These are phyloP conservation scores for Fusarium marasasianum DNA, from an alignment of 2,329 filamentous ascomycete genomes.

Conservation along the genomic window DNA sequence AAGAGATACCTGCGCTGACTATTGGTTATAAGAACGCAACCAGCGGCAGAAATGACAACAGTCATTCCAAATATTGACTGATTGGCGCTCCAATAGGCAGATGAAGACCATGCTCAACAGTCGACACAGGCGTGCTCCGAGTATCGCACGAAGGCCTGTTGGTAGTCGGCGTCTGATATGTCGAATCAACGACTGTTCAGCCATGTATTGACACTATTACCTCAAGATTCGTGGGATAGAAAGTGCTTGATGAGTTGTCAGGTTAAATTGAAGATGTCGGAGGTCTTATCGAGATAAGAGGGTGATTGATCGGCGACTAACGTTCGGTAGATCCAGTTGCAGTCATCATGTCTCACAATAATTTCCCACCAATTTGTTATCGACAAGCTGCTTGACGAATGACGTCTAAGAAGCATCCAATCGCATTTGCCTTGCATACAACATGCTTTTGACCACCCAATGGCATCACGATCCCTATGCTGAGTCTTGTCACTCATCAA, in stretches of 20 bases:
- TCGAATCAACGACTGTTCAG: accelerated
- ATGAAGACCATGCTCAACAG: background rate
- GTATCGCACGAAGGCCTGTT: background rate
- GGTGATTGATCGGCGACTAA: background rate
- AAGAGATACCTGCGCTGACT: no score
- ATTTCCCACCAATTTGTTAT: background rate
- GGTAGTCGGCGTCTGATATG: background rate
- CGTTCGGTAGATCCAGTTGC: background rate
- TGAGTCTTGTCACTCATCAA: background rate
- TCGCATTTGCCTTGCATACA: no score
- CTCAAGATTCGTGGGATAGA: no score
- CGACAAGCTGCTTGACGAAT: background rate
- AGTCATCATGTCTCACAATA: background rate
- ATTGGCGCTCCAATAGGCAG: background rate
- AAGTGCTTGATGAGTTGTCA: background rate
- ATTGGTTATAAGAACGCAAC: no score
- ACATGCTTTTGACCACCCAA: no score
- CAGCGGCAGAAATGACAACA: background rate
- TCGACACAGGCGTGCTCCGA: no score
- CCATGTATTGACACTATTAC: accelerated
- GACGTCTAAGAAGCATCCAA: background rate
- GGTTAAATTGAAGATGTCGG: background rate
- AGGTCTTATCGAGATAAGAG: background rate
- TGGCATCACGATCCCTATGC: background rate
- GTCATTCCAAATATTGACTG: background rate